phyloP scores from a whole-genome alignment of 1,139 yeast species.

The Scheffersomyces illinoinensis region DNA sequence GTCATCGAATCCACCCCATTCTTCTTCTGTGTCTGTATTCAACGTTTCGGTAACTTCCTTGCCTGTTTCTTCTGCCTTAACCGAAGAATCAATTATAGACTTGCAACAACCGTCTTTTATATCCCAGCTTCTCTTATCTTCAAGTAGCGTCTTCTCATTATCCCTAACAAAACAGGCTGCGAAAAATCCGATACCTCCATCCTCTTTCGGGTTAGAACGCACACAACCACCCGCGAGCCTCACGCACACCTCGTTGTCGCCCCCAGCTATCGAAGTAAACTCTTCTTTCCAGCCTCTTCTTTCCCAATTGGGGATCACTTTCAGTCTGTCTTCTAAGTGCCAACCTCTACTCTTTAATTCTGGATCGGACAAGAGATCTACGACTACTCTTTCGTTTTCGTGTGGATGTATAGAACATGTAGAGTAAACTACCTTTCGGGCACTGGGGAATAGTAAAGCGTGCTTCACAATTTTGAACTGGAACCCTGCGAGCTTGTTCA shows the following conservation, averaged over 20 bases:
- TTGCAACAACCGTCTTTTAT: neutral
- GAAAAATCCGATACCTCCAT: constrained; percentile 97
- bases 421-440: constrained; percentile 81
- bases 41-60: constrained; percentile 1
- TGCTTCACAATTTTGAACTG: constrained; percentile 87
- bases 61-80: constrained; percentile 1
- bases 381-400: constrained; percentile 91
- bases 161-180: constrained; percentile 74
- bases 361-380: constrained; percentile 66
- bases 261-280: constrained; percentile 50
- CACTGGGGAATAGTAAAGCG: constrained; percentile 80
- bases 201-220: constrained; percentile 79
- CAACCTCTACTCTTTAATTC: constrained; percentile 68
- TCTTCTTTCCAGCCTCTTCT: constrained; percentile 78
- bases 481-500: constrained; percentile 76
- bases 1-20: neutral
- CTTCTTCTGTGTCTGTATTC: neutral
- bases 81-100: neutral
- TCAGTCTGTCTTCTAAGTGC: constrained; percentile 60
- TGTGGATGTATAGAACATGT: constrained; percentile 94
- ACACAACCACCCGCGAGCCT: constrained; percentile 82
- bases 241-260: constrained; percentile 43
- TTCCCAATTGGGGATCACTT: constrained; percentile 82
- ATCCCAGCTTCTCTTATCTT: neutral
- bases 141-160: neutral